Evolutionary conservation across 495 filamentous ascomycete species (phyloP), one percentile per base, ranked within the genome.

Genomic region (Durotheca rogersii): DNA sequence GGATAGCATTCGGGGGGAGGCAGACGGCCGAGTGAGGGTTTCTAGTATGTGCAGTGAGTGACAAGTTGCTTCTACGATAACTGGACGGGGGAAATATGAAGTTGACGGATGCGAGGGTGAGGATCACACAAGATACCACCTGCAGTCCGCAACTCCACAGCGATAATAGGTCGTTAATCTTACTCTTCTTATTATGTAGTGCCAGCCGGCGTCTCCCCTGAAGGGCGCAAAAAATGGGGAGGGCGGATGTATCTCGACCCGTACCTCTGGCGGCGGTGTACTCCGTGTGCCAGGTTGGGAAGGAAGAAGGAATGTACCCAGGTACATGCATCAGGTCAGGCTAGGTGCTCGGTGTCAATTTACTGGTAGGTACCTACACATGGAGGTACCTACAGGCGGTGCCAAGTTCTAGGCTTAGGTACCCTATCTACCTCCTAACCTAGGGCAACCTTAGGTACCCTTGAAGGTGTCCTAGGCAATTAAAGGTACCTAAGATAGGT

Each of bases 51-150:
- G 17, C 29, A 29, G 41, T 11, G 23, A 32, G 23, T 38, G 18
- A 19, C 21, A 30, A 27, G 7, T 35, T 17, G 12, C 4, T 31
- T 30, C 7, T n/a, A 35, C 25, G 20, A 36, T 36, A 36, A 36
- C 33, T n/a, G n/a, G 6, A 37, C 7, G 25, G 36, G 12, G 1
- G 55, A 38, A 48, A 58, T 58, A 53, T 45, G 49, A 49, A 48
- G 55, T 49, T 50, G 37, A 47, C 35, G 48, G 44, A 43, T 52
- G 30, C 48, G 37, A 41, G 47, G 40, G 35, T 58, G 43, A n/a
- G n/a, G n/a, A n/a, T n/a, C n/a, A n/a, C n/a, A n/a, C n/a, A n/a
- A n/a, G n/a, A n/a, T n/a, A n/a, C n/a, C n/a, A n/a, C n/a, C n/a
- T n/a, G n/a, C n/a, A n/a, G n/a, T n/a, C n/a, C n/a, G n/a, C n/a